Evolutionary conservation across 257 asterid genomes (phyloP), one percentile per base, ranked within the genome.

Genomic region (Ajuga chamaepitys): DNA sequence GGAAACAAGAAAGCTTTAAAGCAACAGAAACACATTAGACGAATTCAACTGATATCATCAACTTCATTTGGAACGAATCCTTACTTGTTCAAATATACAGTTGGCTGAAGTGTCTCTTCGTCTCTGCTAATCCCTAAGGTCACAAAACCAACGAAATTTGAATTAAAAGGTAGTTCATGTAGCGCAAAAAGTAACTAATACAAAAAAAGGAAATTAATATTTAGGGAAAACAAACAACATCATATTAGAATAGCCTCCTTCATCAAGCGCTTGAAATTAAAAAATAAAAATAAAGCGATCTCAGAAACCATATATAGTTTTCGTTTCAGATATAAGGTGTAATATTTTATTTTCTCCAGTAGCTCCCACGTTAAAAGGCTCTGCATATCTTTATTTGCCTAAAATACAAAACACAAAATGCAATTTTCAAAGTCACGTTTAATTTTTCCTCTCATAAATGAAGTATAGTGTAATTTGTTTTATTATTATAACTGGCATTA

Each of bases 1-100:
- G 66, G 30, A n/a, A 45, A 55, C 45, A 13, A 53, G 42, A 41
- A 54, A 41, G 52, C 48, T 66, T 52, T 48, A 18, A 14, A 30
- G 37, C 22, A 44, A 50, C 35, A 58, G 44, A 47, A 53, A 48
- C 54, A 32, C 30, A 67, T 24, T 21, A 18, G 0, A 62, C 13
- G 46, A 60, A 37, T 42, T 62, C 50, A 56, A 47, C 35, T 14
- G 52, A 44, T 26, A 68, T 24, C 34, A 12, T 44, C 70, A 54
- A 22, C 46, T 48, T 65, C 40, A 26, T 73, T 35, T 22, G 66
- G 44, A 44, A 51, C 59, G 70, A 48, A 41, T 72, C 48, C 95
- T 80, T 85, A 92, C 97, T 94, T 94, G 95, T 94, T 85, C 86
- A 94, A 69, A 72, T 94, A 94, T 70, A 94, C 83, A 60, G 84